Evolutionary conservation across 768 basidiomycete species (phyloP), one percentile per base, ranked within the genome.

Genomic region (Suillus lakei): DNA sequence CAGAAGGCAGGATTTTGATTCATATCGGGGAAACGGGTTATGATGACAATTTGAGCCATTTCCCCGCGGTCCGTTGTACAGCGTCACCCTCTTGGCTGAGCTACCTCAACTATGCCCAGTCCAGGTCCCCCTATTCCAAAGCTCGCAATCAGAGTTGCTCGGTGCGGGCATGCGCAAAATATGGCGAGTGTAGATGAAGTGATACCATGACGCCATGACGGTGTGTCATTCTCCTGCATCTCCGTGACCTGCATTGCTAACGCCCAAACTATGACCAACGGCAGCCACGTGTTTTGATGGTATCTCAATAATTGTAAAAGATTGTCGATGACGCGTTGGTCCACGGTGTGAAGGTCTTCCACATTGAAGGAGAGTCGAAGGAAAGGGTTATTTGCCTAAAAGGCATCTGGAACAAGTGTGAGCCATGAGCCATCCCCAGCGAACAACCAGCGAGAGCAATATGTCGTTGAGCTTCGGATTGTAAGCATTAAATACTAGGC

Each of bases 391-490:
- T 92, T 88, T 16, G 81, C 75, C 32, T 85, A 81, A 69, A 98
- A 95, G 7, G 87, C 79, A 61, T 85, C 79, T 0, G 96, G 93
- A 72, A 96, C 99, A 15, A 96, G 86, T 1, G 89, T 86, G 77
- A 92, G 86, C 98, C 98, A 99, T 0, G 98, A 99, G 75, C 98
- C 95, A 72, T 99, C 97, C n/a, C n/a, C n/a, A n/a, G n/a, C n/a
- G n/a, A n/a, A n/a, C n/a, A n/a, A 0, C 98, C 97, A 89, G 94
- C 94, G 75, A 98, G 92, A 1, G 91, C 93, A 61, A 93, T 78
- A 85, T 92, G 80, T 64, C 73, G n/a, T n/a, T n/a, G n/a, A n/a
- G n/a, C 73, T 71, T 78, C 63, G 66, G 46, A 62, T 53, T 67
- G 58, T 54, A 38, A 32, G 28, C 26, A 64, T 50, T 67, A 5